These are phyloP conservation scores for Lachancea meyersii DNA, from an alignment of 805 yeast species.

Conservation along the genomic window DNA sequence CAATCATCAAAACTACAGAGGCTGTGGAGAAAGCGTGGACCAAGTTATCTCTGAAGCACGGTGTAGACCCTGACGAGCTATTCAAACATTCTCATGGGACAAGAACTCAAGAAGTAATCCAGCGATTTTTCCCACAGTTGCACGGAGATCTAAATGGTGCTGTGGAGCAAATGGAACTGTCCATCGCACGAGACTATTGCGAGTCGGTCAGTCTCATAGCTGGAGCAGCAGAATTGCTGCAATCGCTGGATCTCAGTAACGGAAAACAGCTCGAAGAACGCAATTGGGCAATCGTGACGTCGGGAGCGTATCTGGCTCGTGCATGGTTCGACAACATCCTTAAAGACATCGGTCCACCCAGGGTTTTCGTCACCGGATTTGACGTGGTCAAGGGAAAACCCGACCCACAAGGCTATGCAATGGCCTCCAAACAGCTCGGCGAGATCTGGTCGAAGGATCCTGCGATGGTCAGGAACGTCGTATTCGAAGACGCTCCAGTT, in stretches of 20 bases:
- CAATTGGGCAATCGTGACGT: slow-evolving; percentile 79
- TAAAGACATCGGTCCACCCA: slow-evolving; percentile 53
- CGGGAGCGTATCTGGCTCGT: slow-evolving; percentile 70
- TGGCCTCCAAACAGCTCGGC: slow-evolving; percentile 52
- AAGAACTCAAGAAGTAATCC: slow-evolving; percentile 64
- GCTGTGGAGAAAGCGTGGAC: slow-evolving; percentile 75
- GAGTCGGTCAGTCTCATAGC: slow-evolving; percentile 61
- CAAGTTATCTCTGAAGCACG: slow-evolving; percentile 48
- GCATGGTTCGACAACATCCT: slow-evolving; percentile 57
- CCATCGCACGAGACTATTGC: slow-evolving; percentile 59
- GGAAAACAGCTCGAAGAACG: slow-evolving; percentile 24
- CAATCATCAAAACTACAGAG: slow-evolving; percentile 66
- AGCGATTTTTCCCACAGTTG: slow-evolving; percentile 59
- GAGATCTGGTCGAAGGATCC: slow-evolving; percentile 22
- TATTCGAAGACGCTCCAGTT: slow-evolving; percentile 82
- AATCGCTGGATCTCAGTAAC: slow-evolving; percentile 30
- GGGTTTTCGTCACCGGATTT: slow-evolving; percentile 72
- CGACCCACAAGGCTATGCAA: slow-evolving; percentile 68
- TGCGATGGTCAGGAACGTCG: slow-evolving; percentile 39
- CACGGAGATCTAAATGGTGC: slow-evolving; percentile 47
- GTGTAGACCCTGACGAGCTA: slow-evolving; percentile 56
- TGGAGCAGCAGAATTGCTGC: slow-evolving; percentile 58
- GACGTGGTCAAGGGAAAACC: slow-evolving; percentile 72
- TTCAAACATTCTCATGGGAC: slow-evolving; percentile 69
- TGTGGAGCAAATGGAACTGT: slow-evolving; percentile 53